Percentiles rank a stretch among this genome's conserved stretches.
These are phyloP conservation scores for Termitomyces sp. DNA, from an alignment of 768 basidiomycete species.

Conservation along the genomic window DNA sequence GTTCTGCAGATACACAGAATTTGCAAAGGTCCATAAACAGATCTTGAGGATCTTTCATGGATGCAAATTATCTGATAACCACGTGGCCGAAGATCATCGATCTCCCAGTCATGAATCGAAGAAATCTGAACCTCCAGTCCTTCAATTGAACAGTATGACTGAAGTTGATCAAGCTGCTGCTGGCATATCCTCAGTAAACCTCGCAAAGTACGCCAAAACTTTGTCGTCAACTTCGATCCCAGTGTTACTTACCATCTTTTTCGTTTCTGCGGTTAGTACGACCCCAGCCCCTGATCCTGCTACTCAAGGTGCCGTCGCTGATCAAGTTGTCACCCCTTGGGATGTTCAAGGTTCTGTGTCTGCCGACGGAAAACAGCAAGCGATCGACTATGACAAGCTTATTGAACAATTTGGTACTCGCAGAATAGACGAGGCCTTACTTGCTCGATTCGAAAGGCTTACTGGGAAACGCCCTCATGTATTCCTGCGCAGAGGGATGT, in stretches of 20 bases:
- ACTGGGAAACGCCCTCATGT: conserved; percentile 89
- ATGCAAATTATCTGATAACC: conserved; percentile 13
- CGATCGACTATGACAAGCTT: conserved; percentile 96
- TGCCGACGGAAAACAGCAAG: conserved; percentile 84
- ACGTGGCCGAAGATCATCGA: conserved; percentile 10
- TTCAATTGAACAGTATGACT: neutral
- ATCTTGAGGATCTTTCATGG: neutral
- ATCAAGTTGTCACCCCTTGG: conserved; percentile 94
- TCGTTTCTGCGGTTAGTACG: neutral
- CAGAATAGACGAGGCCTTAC: conserved; percentile 66
- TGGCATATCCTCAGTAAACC: conserved; percentile 1
- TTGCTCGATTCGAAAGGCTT: conserved; percentile 86
- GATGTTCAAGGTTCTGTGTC: conserved; percentile 92
- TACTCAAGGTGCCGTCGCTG: conserved; percentile 21
- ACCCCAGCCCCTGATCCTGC: neutral
- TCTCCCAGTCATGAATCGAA: too few species aligned
- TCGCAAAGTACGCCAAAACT: conserved; percentile 3
- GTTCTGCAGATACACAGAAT: neutral
- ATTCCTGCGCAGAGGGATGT: conserved; percentile 86
- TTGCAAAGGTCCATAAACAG: neutral
- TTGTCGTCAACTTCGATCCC: neutral
- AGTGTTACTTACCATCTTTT: neutral
- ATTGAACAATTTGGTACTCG: conserved; percentile 92
- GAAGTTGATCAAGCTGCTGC: conserved; percentile 2
- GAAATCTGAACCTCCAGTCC: neutral